phyloP scores from a whole-genome alignment of 768 basidiomycete species.

The Psilocybe cyanescens region DNA sequence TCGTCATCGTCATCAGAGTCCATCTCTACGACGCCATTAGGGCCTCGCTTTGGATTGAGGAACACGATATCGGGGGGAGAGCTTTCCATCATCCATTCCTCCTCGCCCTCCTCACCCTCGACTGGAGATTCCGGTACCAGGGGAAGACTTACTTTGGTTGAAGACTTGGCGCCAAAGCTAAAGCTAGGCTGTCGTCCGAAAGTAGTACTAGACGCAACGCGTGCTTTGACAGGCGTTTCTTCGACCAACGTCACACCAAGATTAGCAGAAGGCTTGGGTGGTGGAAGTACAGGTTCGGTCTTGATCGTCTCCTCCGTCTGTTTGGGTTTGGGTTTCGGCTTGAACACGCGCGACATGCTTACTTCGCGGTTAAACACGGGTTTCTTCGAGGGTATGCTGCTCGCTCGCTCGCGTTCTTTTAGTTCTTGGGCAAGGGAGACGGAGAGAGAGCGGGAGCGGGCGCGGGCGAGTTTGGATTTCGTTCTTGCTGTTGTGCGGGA shows the following conservation, averaged over 20 bases:
- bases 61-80: constrained; percentile 49
- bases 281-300: constrained; percentile 22
- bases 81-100: constrained; percentile 45
- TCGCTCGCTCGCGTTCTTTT: constrained; percentile 43
- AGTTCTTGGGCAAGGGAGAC: constrained; percentile 70
- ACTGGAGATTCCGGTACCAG: neutral
- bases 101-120: constrained; percentile 33
- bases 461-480: constrained; percentile 31
- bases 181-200: constrained; percentile 11
- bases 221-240: constrained; percentile 50
- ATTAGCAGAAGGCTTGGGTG: constrained; percentile 23
- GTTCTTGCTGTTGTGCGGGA: constrained; percentile 12
- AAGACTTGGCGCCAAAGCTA: neutral
- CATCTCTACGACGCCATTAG: neutral
- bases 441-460: constrained; percentile 67
- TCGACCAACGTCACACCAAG: constrained; percentile 52
- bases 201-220: constrained; percentile 14
- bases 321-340: constrained; percentile 39
- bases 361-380: constrained; percentile 69
- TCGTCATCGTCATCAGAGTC: constrained; percentile 15
- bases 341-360: constrained; percentile 79
- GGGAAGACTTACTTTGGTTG: neutral
- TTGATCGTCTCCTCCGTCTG: constrained; percentile 15
- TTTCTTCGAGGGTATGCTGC: constrained; percentile 45
- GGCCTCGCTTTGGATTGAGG: constrained; percentile 24